phyloP scores from a whole-genome alignment of 2,329 filamentous ascomycete species.

The Clonostachys byssicola region DNA sequence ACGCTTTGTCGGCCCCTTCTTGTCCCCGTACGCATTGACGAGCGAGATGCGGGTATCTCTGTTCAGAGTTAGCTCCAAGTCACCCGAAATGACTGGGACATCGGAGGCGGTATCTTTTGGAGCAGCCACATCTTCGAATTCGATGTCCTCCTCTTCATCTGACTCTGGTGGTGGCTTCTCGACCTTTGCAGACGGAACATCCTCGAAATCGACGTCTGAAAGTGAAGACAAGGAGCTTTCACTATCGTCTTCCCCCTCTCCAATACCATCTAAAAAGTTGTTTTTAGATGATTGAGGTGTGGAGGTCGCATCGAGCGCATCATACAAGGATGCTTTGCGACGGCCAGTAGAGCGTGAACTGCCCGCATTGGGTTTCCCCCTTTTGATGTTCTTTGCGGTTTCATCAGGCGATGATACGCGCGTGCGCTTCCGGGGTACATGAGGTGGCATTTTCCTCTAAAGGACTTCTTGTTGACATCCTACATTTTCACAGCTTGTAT shows the following conservation, averaged over 20 bases:
- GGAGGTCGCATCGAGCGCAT: constrained; percentile 50
- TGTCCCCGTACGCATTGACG: constrained; percentile 57
- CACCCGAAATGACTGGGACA: constrained; percentile 51
- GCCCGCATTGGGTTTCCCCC: constrained; percentile 9
- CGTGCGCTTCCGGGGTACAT: constrained; percentile 62
- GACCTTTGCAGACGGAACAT: constrained; percentile 32
- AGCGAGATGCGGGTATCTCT: constrained; percentile 56
- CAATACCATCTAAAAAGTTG: constrained; percentile 35
- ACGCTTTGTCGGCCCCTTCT: constrained; percentile 82
- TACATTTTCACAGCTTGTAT: too few relatives aligned
- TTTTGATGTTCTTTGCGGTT: constrained; percentile 15
- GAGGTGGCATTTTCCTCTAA: constrained; percentile 57
- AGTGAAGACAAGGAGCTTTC: constrained; percentile 47
- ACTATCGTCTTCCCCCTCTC: constrained; percentile 30
- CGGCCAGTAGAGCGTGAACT: constrained; percentile 6
- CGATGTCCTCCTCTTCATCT: constrained; percentile 41
- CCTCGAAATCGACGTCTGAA: constrained; percentile 53
- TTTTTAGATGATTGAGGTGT: constrained; percentile 30
- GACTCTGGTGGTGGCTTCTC: constrained; percentile 15
- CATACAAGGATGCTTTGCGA: constrained; percentile 56
- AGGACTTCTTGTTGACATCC: background rate
- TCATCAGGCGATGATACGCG: constrained; percentile 31
- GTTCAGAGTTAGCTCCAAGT: constrained; percentile 70
- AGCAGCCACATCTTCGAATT: constrained; percentile 60
- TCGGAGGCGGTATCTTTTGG: constrained; percentile 47